Percentiles rank a stretch among this genome's conserved stretches.
phyloP scores from a whole-genome alignment of 345 rosid genomes.

The Euphorbia pulcherrima region DNA sequence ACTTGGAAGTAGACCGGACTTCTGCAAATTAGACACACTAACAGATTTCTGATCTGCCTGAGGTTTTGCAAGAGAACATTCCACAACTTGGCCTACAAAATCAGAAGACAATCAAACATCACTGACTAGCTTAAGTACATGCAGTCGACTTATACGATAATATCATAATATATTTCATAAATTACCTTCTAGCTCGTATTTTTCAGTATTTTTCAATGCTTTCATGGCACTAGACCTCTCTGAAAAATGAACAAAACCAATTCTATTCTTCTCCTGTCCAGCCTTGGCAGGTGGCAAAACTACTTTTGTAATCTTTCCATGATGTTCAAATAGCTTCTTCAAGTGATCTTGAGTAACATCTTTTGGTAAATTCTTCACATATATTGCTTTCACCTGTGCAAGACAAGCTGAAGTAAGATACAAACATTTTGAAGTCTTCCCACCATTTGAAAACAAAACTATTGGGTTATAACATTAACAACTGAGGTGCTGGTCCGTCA shows the following conservation, averaged over 20 bases:
- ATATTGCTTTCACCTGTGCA: slow-evolving; percentile 78
- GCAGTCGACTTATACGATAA: slow-evolving; percentile 3
- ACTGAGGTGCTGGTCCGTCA: too few species aligned
- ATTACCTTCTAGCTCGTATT: slow-evolving; percentile 85
- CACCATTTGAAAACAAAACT: slow-evolving; percentile 5
- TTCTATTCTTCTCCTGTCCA: slow-evolving; percentile 80
- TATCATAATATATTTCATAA: background rate
- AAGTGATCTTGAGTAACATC: slow-evolving; percentile 69
- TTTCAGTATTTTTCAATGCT: slow-evolving; percentile 77
- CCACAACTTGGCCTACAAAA: slow-evolving; percentile 70
- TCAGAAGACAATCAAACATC: slow-evolving; percentile 15
- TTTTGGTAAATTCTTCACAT: slow-evolving; percentile 83
- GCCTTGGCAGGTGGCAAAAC: slow-evolving; percentile 84
- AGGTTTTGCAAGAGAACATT: slow-evolving; percentile 93
- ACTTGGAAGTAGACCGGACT: slow-evolving; percentile 57
- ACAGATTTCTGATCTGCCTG: slow-evolving; percentile 69
- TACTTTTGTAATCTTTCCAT: slow-evolving; percentile 74
- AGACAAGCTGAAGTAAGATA: slow-evolving; percentile 18
- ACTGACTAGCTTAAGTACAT: background rate
- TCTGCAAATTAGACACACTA: slow-evolving; percentile 50
- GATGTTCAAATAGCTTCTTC: slow-evolving; percentile 68
- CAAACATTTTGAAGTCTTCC: background rate
- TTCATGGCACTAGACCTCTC: slow-evolving; percentile 89
- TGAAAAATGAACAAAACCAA: slow-evolving; percentile 86
- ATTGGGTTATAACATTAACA: too few species aligned